Percentiles rank a stretch among this genome's conserved stretches.
Conservation (phyloP, 352 stramenopile genomes). For the Globisporangium paroecandrum region DNA sequence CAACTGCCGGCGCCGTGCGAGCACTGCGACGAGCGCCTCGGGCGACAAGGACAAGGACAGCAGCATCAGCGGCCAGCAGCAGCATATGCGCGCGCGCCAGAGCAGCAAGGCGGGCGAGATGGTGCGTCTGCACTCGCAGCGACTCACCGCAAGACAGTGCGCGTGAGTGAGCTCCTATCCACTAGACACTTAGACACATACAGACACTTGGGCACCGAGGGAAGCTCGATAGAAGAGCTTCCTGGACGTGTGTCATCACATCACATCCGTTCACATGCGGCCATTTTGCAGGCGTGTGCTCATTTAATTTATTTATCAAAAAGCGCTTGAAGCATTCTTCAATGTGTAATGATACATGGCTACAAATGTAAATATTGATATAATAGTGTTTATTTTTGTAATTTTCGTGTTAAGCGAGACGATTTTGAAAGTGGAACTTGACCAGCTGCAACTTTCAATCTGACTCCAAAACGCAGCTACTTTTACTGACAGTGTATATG, state of each 20-base stretch:
- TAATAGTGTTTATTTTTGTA: not conserved
- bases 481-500: too few species aligned
- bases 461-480: not conserved
- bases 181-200: constrained; percentile 3
- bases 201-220: not conserved
- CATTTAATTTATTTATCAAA: constrained; percentile 2
- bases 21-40: constrained; percentile 11
- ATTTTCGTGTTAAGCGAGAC: not conserved
- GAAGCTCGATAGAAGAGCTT: constrained; percentile 18
- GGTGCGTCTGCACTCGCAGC: constrained; percentile 37
- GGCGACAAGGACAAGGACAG: constrained; percentile 14
- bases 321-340: too few species aligned
- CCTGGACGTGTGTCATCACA: not conserved
- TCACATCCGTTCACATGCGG: not conserved
- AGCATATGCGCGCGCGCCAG: constrained; percentile 31
- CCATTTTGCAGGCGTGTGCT: not conserved
- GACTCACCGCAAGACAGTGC: constrained; percentile 23
- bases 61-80: constrained; percentile 19
- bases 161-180: constrained; percentile 4
- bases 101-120: constrained; percentile 35
- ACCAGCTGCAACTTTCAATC: not conserved
- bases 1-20: constrained; percentile 14
- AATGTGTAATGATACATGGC: too few species aligned
- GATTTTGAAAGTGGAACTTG: not conserved
- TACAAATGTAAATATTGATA: not conserved